Evolutionary conservation across 2,329 filamentous ascomycete species (phyloP), one percentile per base, ranked within the genome.

Genomic region (Alternaria angustiovoidea): DNA sequence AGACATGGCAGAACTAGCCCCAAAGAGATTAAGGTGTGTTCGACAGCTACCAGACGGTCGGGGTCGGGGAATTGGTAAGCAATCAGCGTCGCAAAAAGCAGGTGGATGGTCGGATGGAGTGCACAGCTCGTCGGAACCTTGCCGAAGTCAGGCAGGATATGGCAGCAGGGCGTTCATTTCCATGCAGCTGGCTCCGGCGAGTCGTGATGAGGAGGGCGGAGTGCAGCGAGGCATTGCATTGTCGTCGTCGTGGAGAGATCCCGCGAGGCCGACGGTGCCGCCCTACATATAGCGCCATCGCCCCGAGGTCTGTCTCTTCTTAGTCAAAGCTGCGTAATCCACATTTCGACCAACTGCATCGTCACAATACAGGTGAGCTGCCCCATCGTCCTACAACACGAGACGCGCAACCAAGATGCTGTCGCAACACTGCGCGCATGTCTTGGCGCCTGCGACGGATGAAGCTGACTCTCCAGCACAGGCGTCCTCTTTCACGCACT

Each of bases 241-340:
- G 20, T 52, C 39, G 41, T 51, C 24, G 20, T 52, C 39, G 41
- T 51, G 24, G 57, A 56, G 28, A 16, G 52, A 22, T 51, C 57
- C 57, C 57, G 57, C 57, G 52, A 60, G 43, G 41, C 56, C 49
- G 48, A 47, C 36, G 22, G 43, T 57, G 51, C 47, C 57, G 32
- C 16, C 47, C 41, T 64, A 62, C 58, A 60, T 61, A 59, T 59
- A 62, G 46, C 54, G 43, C 55, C 52, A 51, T 42, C 58, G 53
- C 51, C 61, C 63, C 38, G 38, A 41, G 38, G 38, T 41, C 38
- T 49, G 57, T 53, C 64, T 55, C 54, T 49, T 49, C 59, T 67
- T 67, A 67, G 65, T 67, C 65, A 67, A 59, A 59, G 58, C 65
- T 67, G 63, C 58, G 58, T 67, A 65, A 67, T 67, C 65, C 55